phyloP scores from a whole-genome alignment of 257 asterid species.

The Marsdenia floribunda region DNA sequence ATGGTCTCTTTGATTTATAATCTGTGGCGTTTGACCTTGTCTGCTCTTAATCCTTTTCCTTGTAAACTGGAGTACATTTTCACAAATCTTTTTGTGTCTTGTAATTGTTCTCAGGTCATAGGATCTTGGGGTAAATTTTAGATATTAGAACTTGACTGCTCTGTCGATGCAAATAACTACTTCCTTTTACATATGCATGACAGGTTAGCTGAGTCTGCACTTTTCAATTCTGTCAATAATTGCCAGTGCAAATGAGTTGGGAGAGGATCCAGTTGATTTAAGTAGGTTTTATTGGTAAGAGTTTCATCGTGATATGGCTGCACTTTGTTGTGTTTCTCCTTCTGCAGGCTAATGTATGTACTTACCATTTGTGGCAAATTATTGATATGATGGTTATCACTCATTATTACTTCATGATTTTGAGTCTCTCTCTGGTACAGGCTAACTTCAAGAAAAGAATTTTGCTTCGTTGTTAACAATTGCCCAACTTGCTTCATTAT shows the following conservation, averaged over 20 bases:
- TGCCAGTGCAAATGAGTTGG: conserved; percentile 75
- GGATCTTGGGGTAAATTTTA: conserved; percentile 4
- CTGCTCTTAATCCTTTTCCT: neutral
- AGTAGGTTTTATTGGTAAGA: conserved; percentile 86
- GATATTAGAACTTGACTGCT: neutral
- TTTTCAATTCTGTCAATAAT: conserved; percentile 82
- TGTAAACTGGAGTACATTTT: neutral
- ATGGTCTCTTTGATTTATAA: too few species aligned
- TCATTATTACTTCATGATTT: neutral
- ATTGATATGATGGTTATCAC: conserved; percentile 75
- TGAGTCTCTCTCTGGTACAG: neutral
- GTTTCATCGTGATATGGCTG: conserved; percentile 75
- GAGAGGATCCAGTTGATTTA: conserved; percentile 78
- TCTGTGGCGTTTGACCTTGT: neutral
- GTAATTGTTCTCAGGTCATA: neutral
- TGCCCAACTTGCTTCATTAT: neutral
- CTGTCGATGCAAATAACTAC: conserved; percentile 28
- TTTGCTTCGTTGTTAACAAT: neutral
- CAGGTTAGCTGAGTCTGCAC: conserved; percentile 58
- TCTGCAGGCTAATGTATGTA: conserved; percentile 87
- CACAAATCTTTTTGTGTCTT: too few species aligned
- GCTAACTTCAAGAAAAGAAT: neutral
- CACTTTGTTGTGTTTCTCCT: conserved; percentile 79
- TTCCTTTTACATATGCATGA: conserved; percentile 33
- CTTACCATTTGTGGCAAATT: conserved; percentile 82